phyloP scores from a whole-genome alignment of 768 basidiomycete species.

The Hypsizygus marmoreus region DNA sequence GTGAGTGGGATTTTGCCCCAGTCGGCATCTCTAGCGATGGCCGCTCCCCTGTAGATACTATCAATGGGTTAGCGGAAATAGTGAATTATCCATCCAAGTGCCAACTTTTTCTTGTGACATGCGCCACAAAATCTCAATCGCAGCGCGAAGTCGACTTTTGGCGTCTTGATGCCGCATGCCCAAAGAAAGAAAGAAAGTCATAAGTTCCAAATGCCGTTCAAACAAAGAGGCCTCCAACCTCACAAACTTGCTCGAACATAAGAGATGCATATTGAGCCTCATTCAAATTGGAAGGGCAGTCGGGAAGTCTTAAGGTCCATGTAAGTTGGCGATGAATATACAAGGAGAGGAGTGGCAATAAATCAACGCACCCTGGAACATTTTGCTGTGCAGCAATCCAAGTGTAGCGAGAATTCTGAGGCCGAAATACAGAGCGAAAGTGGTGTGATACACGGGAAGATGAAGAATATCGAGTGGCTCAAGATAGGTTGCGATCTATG shows the following conservation, averaged over 20 bases:
- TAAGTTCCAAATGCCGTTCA: too few species aligned
- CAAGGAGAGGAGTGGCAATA: too few species aligned
- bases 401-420: neutral
- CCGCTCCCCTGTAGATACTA: neutral
- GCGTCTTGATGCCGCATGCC: neutral
- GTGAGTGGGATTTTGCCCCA: neutral
- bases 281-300: neutral
- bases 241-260: neutral
- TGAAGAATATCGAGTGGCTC: neutral
- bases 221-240: too few species aligned
- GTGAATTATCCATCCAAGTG: too few species aligned
- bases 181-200: too few species aligned
- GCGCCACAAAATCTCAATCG: neutral
- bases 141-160: neutral
- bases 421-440: neutral
- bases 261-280: neutral
- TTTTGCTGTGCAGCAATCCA: neutral
- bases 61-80: too few species aligned
- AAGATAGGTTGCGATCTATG: neutral
- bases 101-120: neutral
- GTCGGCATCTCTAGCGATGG: neutral
- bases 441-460: neutral
- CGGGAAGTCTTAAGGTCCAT: too few species aligned
- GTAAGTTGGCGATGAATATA: too few species aligned
- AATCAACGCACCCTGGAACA: neutral